Base-by-base conservation (phyloP, 2,329 filamentous ascomycete genomes). In the Blastomyces emzantsi region DNA sequence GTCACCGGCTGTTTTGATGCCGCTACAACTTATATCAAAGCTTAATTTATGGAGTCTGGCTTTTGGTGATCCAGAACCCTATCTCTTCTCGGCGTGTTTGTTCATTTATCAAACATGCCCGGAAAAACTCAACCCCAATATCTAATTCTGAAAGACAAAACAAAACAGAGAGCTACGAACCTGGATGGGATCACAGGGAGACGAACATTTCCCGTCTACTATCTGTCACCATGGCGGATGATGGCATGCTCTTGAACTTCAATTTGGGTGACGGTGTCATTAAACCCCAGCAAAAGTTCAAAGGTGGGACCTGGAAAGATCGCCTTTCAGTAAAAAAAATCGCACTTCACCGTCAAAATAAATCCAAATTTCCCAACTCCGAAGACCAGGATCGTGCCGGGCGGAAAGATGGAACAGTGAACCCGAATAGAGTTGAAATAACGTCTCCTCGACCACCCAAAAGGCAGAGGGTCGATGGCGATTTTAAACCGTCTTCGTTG, bases 201-300 rank as follows among this genome's bases (percentile, higher is more conserved):
- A 60, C 39, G 25, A 41, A 47, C 39, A 49, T 47, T 47, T 49
- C 9, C 8, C 22, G 41, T 60, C 57, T 41, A 33, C 25, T 60
- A 49, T 60, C 41, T 25, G 57, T 13, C 62, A 70, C 60, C 66
- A 97, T 97, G 92, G 90, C 90, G 61, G 92, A 97, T 80, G 90
- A 96, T 86, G 92, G 92, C 69, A 89, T 99, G 85, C 84, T 97
- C 64, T 81, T 97, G 73, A 97, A 97, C 71, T 97, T 97, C 74
- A 87, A 91, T 70, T 80, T 96, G 64, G 83, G 85, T 36, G 86
- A 90, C 65, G 83, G 80, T 22, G 83, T 88, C 15, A 74, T 90
- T 62, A 82, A 87, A 65, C 80, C 83, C 6, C 81, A 82, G 69
- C 77, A 81, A 3, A 83, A 79, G 62, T 90, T 95, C 76, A 94